phyloP scores from a whole-genome alignment of 805 yeast species.

The Lipomyces yamanashiensis region DNA sequence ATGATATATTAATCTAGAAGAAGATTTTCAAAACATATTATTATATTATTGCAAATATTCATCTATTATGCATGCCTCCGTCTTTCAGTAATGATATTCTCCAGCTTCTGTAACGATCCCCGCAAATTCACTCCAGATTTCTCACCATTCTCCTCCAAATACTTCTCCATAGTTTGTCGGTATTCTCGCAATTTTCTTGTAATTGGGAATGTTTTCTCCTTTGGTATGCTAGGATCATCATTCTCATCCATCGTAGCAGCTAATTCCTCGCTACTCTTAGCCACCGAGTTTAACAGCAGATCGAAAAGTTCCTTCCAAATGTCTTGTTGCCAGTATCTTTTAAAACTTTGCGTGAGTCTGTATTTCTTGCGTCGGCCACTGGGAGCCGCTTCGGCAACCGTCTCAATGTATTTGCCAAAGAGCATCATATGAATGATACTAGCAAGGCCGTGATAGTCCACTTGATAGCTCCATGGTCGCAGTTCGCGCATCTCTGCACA shows the following conservation, averaged over 20 bases:
- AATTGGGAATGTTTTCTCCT: conserved; percentile 49
- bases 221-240: conserved; percentile 17
- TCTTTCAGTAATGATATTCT: conserved; percentile 15
- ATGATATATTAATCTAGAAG: too few species aligned
- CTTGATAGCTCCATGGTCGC: conserved; percentile 74
- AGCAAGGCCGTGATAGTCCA: conserved; percentile 85
- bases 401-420: conserved; percentile 67
- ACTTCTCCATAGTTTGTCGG: conserved; percentile 50
- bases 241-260: conserved; percentile 13
- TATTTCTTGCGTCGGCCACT: conserved; percentile 38
- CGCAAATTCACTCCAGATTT: conserved; percentile 37
- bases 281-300: conserved; percentile 62
- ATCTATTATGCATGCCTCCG: conserved; percentile 3
- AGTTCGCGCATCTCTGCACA: conserved; percentile 69
- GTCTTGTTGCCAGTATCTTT: conserved; percentile 75
- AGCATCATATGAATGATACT: conserved; percentile 71
- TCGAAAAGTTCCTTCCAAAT: conserved; percentile 74
- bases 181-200: conserved; percentile 46
- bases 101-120: conserved; percentile 34
- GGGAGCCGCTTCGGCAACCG: conserved; percentile 42
- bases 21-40: too few species aligned
- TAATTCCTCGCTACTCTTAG: conserved; percentile 15
- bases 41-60: too few species aligned
- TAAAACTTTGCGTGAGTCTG: conserved; percentile 55
- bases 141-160: conserved; percentile 46